Conservation (phyloP, 345 rosid genomes). For the Iberis pinnata region DNA sequence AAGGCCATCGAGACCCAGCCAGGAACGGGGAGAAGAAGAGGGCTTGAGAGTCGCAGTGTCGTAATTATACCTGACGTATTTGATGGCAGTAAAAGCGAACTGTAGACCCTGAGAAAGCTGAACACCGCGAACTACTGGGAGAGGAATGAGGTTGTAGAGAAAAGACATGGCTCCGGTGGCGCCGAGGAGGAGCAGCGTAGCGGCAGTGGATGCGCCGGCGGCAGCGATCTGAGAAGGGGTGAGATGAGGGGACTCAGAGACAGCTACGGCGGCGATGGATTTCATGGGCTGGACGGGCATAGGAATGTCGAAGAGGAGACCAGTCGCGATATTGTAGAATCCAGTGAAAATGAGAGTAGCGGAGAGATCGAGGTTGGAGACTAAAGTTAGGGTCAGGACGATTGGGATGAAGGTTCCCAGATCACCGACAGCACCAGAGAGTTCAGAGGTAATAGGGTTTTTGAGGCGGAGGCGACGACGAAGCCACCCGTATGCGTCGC, state of each 20-base stretch:
- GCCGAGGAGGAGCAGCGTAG: constrained; percentile 56
- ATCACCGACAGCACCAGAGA: constrained; percentile 84
- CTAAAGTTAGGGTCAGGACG: constrained; percentile 55
- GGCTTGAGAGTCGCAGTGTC: constrained; percentile 55
- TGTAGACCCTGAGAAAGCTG: constrained; percentile 93
- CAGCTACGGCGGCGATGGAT: constrained; percentile 78
- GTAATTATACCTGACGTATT: constrained; percentile 64
- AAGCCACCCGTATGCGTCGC: constrained; percentile 32
- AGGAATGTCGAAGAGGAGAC: constrained; percentile 73
- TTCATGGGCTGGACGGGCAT: constrained; percentile 92
- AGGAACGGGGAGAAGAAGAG: constrained; percentile 51
- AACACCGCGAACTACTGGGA: constrained; percentile 87
- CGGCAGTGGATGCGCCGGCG: constrained; percentile 58
- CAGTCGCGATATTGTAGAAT: constrained; percentile 63
- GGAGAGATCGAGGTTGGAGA: constrained; percentile 63
- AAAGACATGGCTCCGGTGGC: constrained; percentile 68
- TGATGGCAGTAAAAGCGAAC: constrained; percentile 82
- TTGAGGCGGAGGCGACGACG: constrained; percentile 39
- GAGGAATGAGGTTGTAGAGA: constrained; percentile 62
- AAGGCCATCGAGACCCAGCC: constrained; percentile 79
- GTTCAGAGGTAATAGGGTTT: constrained; percentile 44
- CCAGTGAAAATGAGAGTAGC: constrained; percentile 72
- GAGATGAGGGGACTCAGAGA: constrained; percentile 62
- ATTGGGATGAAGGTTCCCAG: constrained; percentile 79
- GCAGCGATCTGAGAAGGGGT: constrained; percentile 57